Evolutionary conservation across 1,139 yeast species (phyloP).

Genomic region (Pichia sp.): DNA sequence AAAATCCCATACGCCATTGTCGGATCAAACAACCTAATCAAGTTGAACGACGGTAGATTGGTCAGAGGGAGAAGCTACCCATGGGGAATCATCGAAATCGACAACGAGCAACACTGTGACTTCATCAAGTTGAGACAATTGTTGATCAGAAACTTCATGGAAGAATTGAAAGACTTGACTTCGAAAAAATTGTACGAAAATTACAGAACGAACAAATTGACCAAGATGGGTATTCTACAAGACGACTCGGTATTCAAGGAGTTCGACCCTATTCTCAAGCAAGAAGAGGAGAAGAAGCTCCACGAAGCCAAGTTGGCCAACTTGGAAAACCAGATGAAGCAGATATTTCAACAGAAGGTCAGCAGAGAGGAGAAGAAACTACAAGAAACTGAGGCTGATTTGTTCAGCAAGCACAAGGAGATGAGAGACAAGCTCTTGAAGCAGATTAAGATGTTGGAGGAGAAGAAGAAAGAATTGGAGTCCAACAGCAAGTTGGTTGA

Average conservation of each 20-base stretch:
- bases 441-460: conserved; percentile 86
- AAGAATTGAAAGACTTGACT: conserved; percentile 89
- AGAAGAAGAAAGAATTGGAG: conserved; percentile 81
- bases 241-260: conserved; percentile 89
- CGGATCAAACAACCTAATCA: conserved; percentile 78
- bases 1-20: conserved; percentile 91
- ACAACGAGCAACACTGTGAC: conserved; percentile 91
- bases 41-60: conserved; percentile 66
- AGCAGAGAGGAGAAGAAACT: conserved; percentile 95
- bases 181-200: conserved; percentile 73
- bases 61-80: conserved; percentile 96
- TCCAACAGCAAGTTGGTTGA: conserved; percentile 38
- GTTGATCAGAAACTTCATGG: conserved; percentile 84
- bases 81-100: conserved; percentile 97
- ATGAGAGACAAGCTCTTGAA: conserved; percentile 91
- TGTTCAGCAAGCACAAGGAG: conserved; percentile 92
- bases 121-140: conserved; percentile 87
- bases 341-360: conserved; percentile 95
- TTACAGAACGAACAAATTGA: conserved; percentile 81
- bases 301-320: conserved; percentile 93
- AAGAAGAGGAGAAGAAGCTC: conserved; percentile 87
- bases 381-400: conserved; percentile 95
- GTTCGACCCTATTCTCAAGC: conserved; percentile 88
- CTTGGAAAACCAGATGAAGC: conserved; percentile 96
- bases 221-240: conserved; percentile 83